Conservation (phyloP, 768 basidiomycete genomes). For the Hygrophoropsis aurantiaca region DNA sequence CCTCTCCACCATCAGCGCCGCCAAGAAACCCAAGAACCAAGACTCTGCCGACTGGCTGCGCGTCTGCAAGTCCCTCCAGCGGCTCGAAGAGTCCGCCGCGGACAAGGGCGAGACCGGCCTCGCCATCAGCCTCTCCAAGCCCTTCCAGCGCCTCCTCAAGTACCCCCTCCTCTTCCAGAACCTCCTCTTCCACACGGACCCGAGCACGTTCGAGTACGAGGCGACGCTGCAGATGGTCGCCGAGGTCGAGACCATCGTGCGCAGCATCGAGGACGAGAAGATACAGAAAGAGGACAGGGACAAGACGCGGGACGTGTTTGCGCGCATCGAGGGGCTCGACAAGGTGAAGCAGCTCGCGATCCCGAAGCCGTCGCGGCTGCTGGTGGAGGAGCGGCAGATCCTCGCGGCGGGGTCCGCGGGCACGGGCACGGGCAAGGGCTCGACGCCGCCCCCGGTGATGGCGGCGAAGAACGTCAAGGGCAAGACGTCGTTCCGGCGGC, state of each 20-base stretch:
- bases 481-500: constrained; percentile 83
- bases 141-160: constrained; percentile 94
- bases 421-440: constrained; percentile 24
- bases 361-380: constrained; percentile 84
- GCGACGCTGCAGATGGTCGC: constrained; percentile 95
- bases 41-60: constrained; percentile 77
- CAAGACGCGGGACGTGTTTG: constrained; percentile 92
- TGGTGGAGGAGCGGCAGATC: constrained; percentile 77
- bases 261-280: constrained; percentile 98
- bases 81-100: constrained; percentile 74
- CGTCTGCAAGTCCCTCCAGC: constrained; percentile 70
- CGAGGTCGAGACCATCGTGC: constrained; percentile 93
- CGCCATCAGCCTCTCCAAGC: constrained; percentile 93
- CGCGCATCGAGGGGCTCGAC: constrained; percentile 94
- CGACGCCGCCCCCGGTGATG: constrained; percentile 36
- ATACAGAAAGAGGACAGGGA: constrained; percentile 95
- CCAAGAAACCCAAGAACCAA: constrained; percentile 81
- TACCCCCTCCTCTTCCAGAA: constrained; percentile 98
- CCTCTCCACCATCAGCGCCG: constrained; percentile 56
- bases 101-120: constrained; percentile 93
- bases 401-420: constrained; percentile 18
- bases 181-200: constrained; percentile 93
- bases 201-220: constrained; percentile 96
- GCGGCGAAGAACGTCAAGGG: constrained; percentile 63
- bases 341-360: constrained; percentile 89